Evolutionary conservation across 2,329 filamentous ascomycete species (phyloP), one percentile per base, ranked within the genome.

Genomic region (Leptosphaerulina australis): DNA sequence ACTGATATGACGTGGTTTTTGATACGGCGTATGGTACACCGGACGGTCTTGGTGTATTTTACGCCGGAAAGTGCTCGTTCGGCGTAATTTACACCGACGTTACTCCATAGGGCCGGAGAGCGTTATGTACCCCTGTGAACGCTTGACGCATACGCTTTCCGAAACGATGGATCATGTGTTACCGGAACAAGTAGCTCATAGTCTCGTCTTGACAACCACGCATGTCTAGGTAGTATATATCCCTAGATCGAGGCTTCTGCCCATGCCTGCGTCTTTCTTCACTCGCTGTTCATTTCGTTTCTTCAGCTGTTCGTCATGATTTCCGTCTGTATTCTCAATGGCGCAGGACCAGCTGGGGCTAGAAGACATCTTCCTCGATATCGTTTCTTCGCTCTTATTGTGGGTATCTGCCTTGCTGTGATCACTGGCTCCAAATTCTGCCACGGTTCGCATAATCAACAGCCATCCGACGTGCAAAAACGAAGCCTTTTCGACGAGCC

Each of bases 381-480:
- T 36, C 35, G 35, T 47, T 36, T 47, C 44, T 40, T 47, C 28
- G 35, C 35, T 47, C 35, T 47, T 39, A 14, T 47, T 40, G 35
- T 47, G 35, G 44, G 26, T 39, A 39, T 47, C 35, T 47, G 44
- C 44, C 44, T 47, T 47, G 35, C 35, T 34, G 26, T 47, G 9
- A 39, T 47, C 35, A 47, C 44, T 47, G 35, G 35, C 44, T 47
- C 44, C 35, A 9, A 40, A 26, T 34, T 39, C 35, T 47, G 26
- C 44, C 28, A 47, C 35, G 8, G 26, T 34, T 39, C 35, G 35
- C 35, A 47, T 34, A 26, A 20, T 39, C 26, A 26, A 34, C 35
- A 39, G 44, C 35, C 28, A 39, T 28, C 35, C 20, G 26, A 40
- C 44, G 35, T 39, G 28, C 18, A 47, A 39, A 34, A 28, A 40